Evolutionary conservation across 371 early-diverging fungal genomes (phyloP).

Genomic region (Batkoa obscura): DNA sequence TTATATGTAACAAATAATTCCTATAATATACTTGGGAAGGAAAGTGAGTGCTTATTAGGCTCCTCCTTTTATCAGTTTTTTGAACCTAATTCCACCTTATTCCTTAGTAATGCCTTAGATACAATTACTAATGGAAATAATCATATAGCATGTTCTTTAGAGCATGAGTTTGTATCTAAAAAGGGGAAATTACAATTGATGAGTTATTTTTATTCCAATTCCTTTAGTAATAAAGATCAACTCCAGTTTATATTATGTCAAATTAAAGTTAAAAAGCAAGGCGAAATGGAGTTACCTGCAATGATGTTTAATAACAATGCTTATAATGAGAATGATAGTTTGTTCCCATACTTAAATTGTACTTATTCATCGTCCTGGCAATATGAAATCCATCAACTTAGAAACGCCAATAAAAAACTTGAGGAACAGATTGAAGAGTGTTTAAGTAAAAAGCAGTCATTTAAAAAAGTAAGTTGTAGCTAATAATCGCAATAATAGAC

Average conservation of each 20-base stretch:
- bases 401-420: conserved; percentile 17
- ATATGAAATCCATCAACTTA: conserved; percentile 26
- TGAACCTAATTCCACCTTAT: conserved; percentile 24
- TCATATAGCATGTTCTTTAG: conserved; percentile 18
- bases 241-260: no score
- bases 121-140: conserved; percentile 22
- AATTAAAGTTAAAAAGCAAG: no score
- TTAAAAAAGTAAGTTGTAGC: no score
- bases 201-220: no score
- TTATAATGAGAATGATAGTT: not conserved
- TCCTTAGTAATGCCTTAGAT: conserved; percentile 23
- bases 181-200: no score
- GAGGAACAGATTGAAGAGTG: not conserved
- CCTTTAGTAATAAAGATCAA: no score
- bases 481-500: no score
- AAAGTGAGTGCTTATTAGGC: conserved; percentile 24
- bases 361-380: conserved; percentile 16
- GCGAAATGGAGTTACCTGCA: not conserved
- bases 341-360: no score
- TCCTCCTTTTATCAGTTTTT: conserved; percentile 29
- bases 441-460: no score
- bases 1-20: conserved; percentile 23
- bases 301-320: not conserved
- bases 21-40: conserved; percentile 19
- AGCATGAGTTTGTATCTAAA: conserved; percentile 11